These are phyloP conservation scores for Vaccinium corymbosum DNA, from an alignment of 148 eudicot species.

Conservation along the genomic window DNA sequence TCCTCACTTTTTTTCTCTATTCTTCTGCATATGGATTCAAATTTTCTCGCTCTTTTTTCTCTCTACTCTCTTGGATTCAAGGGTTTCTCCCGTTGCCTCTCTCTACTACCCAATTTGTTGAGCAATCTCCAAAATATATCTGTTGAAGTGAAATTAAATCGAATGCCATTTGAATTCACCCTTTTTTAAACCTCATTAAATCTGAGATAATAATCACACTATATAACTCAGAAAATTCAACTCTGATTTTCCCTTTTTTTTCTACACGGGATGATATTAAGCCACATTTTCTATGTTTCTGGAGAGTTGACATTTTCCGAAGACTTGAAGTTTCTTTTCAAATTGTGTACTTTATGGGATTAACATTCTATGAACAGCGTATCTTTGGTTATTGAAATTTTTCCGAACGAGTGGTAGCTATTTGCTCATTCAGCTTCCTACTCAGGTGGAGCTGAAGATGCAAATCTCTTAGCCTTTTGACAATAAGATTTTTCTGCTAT, in stretches of 20 bases:
- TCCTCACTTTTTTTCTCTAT: neutral
- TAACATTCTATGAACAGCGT: neutral
- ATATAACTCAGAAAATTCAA: neutral
- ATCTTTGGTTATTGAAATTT: neutral
- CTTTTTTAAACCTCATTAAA: neutral
- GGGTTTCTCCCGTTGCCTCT: neutral
- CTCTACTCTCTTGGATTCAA: neutral
- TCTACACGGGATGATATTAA: neutral
- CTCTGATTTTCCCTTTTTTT: neutral
- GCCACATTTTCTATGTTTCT: neutral
- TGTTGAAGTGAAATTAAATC: neutral
- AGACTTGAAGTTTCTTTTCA: neutral
- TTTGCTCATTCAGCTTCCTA: neutral
- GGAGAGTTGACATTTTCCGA: neutral
- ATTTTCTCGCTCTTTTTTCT: neutral
- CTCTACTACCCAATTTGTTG: neutral
- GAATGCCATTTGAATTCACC: neutral
- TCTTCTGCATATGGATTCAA: neutral
- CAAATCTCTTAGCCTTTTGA: neutral
- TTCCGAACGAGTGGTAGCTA: neutral
- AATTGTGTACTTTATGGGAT: neutral
- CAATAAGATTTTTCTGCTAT: neutral
- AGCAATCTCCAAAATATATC: neutral
- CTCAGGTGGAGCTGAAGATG: constrained; percentile 1
- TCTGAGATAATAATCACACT: neutral